A percentile compares a stretch with the other conserved stretches of the same genome.
phyloP scores from a whole-genome alignment of 805 yeast genomes.

The Saccharomyces jurei region DNA sequence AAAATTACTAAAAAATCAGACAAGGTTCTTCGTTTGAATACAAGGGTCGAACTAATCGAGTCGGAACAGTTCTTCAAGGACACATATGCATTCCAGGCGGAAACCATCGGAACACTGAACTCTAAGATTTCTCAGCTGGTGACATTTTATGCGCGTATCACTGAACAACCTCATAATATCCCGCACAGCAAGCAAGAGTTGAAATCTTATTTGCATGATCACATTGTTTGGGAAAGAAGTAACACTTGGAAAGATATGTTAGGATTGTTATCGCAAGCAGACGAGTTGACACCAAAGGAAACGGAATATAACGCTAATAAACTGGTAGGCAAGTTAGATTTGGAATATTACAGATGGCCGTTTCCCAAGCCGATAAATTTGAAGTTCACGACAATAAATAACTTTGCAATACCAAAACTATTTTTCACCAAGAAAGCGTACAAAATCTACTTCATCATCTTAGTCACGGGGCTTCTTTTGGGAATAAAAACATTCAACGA shows the following conservation, averaged over 20 bases:
- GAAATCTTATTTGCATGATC: constrained; percentile 64
- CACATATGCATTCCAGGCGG: constrained; percentile 45
- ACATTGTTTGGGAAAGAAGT: constrained; percentile 89
- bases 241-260: constrained; percentile 93
- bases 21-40: constrained; percentile 51
- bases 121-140: constrained; percentile 42
- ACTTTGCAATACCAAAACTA: constrained; percentile 38
- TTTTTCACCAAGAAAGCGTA: constrained; percentile 38
- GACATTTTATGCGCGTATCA: constrained; percentile 45
- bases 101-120: constrained; percentile 42
- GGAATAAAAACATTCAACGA: constrained; percentile 53
- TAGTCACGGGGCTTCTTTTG: constrained; percentile 43
- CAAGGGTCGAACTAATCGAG: constrained; percentile 41
- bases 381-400: constrained; percentile 19
- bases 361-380: constrained; percentile 25
- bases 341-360: constrained; percentile 27
- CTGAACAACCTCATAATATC: constrained; percentile 26
- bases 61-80: constrained; percentile 34
- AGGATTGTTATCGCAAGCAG: constrained; percentile 55
- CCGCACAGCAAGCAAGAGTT: constrained; percentile 44
- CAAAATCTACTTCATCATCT: constrained; percentile 39
- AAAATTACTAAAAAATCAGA: constrained; percentile 85
- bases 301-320: neutral
- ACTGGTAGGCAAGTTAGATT: constrained; percentile 13
- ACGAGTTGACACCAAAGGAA: constrained; percentile 9